Conservation (phyloP, 768 basidiomycete genomes). For the Mycena rebaudengoi region DNA sequence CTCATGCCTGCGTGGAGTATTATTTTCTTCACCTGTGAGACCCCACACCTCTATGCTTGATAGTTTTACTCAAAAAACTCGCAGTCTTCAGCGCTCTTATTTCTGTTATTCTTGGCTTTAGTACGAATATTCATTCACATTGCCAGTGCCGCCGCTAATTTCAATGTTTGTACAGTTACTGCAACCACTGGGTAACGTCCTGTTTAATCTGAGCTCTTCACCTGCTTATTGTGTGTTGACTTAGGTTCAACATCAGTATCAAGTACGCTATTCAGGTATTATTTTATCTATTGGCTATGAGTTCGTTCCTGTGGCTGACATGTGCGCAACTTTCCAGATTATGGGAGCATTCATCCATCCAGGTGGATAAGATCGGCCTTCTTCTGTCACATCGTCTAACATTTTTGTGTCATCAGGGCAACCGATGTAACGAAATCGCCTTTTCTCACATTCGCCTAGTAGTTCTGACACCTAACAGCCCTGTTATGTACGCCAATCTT, state of each 20-base stretch:
- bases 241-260: conserved; percentile 54
- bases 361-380: background rate
- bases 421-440: conserved; percentile 46
- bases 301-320: no score
- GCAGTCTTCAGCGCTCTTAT: conserved; percentile 43
- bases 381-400: background rate
- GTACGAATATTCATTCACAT: conserved; percentile 43
- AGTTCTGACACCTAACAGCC: conserved; percentile 35
- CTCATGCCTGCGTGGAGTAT: conserved; percentile 65
- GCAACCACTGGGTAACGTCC: conserved; percentile 48
- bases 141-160: no score
- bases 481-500: conserved; percentile 64
- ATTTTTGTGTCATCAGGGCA: conserved; percentile 40
- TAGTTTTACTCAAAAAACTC: background rate
- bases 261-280: conserved; percentile 59
- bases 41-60: conserved; percentile 1
- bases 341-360: conserved; percentile 58
- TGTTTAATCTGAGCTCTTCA: background rate
- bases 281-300: no score
- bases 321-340: no score
- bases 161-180: conserved; percentile 40
- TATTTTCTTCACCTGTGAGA: conserved; percentile 54
- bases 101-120: conserved; percentile 51
- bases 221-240: background rate
- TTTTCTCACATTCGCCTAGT: background rate